Base-by-base conservation (phyloP, 805 yeast species). In the Ogataea nonfermentans region DNA sequence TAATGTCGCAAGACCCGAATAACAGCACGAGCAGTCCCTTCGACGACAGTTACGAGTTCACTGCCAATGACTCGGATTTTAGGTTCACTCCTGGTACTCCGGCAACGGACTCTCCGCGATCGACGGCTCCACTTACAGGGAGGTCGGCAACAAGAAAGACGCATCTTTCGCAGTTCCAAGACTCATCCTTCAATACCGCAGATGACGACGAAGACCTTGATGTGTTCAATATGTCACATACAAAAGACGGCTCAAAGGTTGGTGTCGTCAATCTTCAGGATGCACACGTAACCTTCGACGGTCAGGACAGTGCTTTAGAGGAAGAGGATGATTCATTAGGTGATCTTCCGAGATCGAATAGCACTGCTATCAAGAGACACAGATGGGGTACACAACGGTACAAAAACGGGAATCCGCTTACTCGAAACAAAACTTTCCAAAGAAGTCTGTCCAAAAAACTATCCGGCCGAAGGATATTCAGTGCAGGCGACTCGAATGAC, bases 311-410 rank as follows among this genome's bases (percentile, higher is more conserved):
- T 3, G 50, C 43, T 14, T 47, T 35, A 12, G 51, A 45, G 10
- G 57, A 43, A 13, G 55, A 41, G 15, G 58, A 56, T 23, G 65
- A 56, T 38, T 53, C 32, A 4, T 29, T 44, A 2, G 52, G 52
- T 6, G 56, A 53, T 6, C 41, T 46, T 6, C 57, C 64, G 2
- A 40, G 49, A 11, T 46, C 78, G 29, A 61, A 67, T 24, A 72
- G 67, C 11, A 69, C 84, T 0, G 66, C 72, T 4, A 83, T 84
- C 78, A 79, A 82, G 49, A 73, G 95, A 53, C 76, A 81, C 51
- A 73, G 96, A 63, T 87, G 95, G 95, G 96, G 96, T 43, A 90
- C 97, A 3, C 87, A 84, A 49, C 73, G 95, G 51, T 76, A 79
- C 53, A 77, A 78, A 43, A 73, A 78, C 46, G 95, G 95, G 7